Base-by-base conservation (phyloP, 2,329 filamentous ascomycete genomes). In the Falciphora oryzae region DNA sequence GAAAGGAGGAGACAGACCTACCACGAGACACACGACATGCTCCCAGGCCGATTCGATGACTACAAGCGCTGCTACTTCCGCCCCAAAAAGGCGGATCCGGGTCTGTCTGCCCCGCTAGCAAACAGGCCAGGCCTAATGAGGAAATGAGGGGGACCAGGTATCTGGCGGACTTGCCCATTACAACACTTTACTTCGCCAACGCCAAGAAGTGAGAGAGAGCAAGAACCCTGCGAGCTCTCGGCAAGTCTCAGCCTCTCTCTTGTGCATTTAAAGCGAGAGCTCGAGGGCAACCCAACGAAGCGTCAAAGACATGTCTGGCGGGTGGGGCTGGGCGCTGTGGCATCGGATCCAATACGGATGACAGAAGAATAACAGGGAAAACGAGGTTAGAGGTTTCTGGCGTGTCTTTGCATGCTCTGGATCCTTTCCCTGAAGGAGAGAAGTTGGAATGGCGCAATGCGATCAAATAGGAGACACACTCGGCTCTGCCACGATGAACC, bases 101-200 rank as follows among this genome's bases (percentile, higher is more conserved):
- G 18, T 25, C n/a, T n/a, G n/a, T 22, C 29, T 60, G 22, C 58
- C 58, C 58, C 58, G 28, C 58, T 28, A 60, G 31, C 58, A 53
- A 60, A 16, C 58, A 14, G 32, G 27, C 27, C 18, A 60, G 32
- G 29, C 58, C 25, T 3, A 5, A 32, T 13, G 27, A 22, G 28
- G 32, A 60, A 60, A n/a, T 31, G 53, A 31, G 8, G 44, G 44
- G 44, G 44, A 25, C 44, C 22, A n/a, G 38, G 44, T 25, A n/a
- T 53, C 22, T 25, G 44, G 44, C 44, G 44, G 44, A 53, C 44
- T 53, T 53, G n/a, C 44, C 44, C 22, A n/a, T 53, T 25, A 25
- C 44, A 53, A 22, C 44, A 11, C 22, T 63, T 14, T 11, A 61
- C 44, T 44, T 53, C 16, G n/a, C 44, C 22, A 18, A 22, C 44